Percentiles rank a stretch among this genome's conserved stretches.
These are phyloP conservation scores for Wallemia mellicola DNA, from an alignment of 1,284 basidiomycete species.

Conservation along the genomic window DNA sequence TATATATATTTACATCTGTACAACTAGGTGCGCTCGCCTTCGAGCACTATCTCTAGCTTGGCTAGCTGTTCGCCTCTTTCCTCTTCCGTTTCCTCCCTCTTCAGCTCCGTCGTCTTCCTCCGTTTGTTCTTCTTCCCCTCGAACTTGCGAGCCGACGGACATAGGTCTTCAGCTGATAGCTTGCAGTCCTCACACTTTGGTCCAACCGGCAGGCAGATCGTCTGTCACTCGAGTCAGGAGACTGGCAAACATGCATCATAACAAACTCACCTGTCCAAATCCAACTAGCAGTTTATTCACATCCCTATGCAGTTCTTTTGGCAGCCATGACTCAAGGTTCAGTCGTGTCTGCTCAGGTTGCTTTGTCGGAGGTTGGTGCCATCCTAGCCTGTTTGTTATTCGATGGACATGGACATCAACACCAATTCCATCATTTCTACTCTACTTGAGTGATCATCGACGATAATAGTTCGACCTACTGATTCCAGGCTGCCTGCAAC, in stretches of 20 bases:
- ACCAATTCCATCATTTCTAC: constrained; percentile 70
- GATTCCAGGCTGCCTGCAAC: constrained; percentile 54
- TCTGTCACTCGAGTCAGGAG: background rate
- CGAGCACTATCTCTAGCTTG: background rate
- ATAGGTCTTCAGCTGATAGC: constrained; percentile 15
- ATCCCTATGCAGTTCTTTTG: constrained; percentile 38
- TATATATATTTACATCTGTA: background rate
- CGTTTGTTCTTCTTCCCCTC: background rate
- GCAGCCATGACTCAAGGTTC: constrained; percentile 74
- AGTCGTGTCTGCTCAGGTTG: constrained; percentile 68
- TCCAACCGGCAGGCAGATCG: constrained; percentile 46
- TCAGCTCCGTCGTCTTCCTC: background rate
- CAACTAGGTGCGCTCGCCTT: background rate
- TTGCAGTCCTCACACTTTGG: constrained; percentile 54
- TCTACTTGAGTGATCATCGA: background rate
- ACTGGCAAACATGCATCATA: background rate
- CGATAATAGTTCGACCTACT: constrained; percentile 21
- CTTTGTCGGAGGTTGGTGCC: constrained; percentile 59
- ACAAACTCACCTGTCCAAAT: constrained; percentile 44
- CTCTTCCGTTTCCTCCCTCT: background rate
- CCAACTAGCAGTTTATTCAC: constrained; percentile 75
- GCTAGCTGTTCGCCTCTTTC: background rate
- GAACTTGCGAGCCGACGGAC: constrained; percentile 12
- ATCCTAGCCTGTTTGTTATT: constrained; percentile 68
- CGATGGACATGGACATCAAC: constrained; percentile 89